A percentile compares a stretch with the other conserved stretches of the same genome.
Conservation (phyloP, 2,329 filamentous ascomycete species). For the Sphaerulina musiva region DNA sequence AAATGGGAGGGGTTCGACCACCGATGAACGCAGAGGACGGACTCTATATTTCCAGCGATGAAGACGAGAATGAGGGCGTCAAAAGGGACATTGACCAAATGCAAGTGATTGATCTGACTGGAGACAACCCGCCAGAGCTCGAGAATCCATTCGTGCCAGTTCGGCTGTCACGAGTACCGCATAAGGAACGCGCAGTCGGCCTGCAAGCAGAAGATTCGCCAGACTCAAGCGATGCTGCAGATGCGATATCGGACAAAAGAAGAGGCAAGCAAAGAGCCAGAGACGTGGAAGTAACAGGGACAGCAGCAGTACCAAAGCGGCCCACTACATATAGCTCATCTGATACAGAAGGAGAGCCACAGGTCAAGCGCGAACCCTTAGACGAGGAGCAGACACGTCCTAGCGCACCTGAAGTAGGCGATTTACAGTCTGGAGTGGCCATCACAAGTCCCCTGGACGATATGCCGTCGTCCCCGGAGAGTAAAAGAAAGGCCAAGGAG, state of each 20-base stretch:
- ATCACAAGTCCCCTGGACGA: slow-evolving; percentile 28
- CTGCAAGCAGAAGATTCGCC: slow-evolving; percentile 36
- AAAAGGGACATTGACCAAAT: slow-evolving; percentile 54
- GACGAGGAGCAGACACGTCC: slow-evolving; percentile 36
- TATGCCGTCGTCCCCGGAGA: slow-evolving; percentile 33
- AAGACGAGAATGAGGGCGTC: slow-evolving; percentile 43
- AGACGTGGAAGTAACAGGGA: slow-evolving; percentile 40
- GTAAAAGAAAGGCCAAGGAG: slow-evolving; percentile 28
- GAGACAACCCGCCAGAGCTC: slow-evolving; percentile 33
- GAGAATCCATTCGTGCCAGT: slow-evolving; percentile 44
- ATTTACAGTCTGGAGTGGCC: slow-evolving; percentile 8
- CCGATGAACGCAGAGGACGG: slow-evolving; percentile 32
- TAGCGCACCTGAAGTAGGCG: slow-evolving; percentile 18
- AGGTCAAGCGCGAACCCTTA: slow-evolving; percentile 50
- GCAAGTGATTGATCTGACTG: slow-evolving; percentile 50
- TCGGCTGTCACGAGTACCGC: slow-evolving; percentile 50
- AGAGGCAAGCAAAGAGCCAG: slow-evolving; percentile 38
- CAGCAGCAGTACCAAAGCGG: slow-evolving; percentile 40
- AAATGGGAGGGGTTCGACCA: slow-evolving; percentile 18
- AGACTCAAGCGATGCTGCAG: slow-evolving; percentile 19
- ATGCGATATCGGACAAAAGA: slow-evolving; percentile 18
- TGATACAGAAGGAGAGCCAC: slow-evolving; percentile 33
- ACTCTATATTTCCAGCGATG: slow-evolving; percentile 44
- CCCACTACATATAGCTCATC: slow-evolving; percentile 34
- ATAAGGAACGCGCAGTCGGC: slow-evolving; percentile 48